Evolutionary conservation across 192 early-diverging fungal genomes (phyloP), one percentile per base, ranked within the genome.

Genomic region (Coemansia biformis): DNA sequence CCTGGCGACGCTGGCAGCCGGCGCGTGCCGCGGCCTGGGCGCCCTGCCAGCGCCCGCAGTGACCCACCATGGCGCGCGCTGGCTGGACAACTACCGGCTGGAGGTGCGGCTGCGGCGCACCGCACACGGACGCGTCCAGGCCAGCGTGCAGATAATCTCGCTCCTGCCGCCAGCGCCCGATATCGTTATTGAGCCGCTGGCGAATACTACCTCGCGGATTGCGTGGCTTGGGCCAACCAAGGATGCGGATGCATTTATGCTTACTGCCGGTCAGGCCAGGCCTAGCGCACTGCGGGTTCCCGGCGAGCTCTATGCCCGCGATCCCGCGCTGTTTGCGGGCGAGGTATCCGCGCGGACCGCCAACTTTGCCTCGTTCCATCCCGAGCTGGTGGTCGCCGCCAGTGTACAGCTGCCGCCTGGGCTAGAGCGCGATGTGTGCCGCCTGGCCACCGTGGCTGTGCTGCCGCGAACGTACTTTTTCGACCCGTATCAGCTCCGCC

Each of bases 381-480:
- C 70, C 1, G 47, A 23, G 37, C 28, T 74, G 21, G 22, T 15
- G 4, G 34, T 74, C 3, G 17, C 51, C 9, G 43, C 57, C 9
- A 33, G 58, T 6, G 46, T 43, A 0, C 37, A 39, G 14, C 36
- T 42, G 29, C 23, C 24, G 6, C 23, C 43, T 0, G 36, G 21
- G 3, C 29, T 41, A 4, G 32, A 6, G 2, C 26, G 39, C 1
- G 52, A 40, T 3, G 8, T 13, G n/a, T 73, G 62, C 22, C 52
- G 36, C 21, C 22, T 73, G 36, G 53, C 50, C 10, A 30, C 36
- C 0, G 7, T 73, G 15, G 32, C 50, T 18, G 21, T 28, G 9
- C 51, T 74, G 11, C 70, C 70, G 28, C 50, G 51, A 17, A 43
- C 63, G 15, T 74, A 74, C 43, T 74, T 74, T 43, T 55, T 66